Evolutionary conservation across 257 asterid genomes (phyloP).

Genomic region (Perilla frutescens): DNA sequence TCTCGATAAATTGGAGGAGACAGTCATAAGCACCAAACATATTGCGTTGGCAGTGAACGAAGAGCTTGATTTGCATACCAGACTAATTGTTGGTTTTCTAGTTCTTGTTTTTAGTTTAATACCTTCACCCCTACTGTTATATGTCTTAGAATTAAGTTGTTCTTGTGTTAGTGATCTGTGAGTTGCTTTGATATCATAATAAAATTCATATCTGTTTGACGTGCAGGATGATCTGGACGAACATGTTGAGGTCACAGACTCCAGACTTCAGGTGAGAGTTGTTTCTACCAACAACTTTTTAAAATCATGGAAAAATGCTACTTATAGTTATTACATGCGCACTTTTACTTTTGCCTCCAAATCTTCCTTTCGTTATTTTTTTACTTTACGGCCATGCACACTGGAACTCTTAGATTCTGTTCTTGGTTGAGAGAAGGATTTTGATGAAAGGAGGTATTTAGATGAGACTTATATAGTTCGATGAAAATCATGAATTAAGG

Average conservation of each 20-base stretch:
- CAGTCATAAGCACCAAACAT: conserved; percentile 85
- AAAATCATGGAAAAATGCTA: background rate
- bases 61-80: conserved; percentile 82
- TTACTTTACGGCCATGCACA: background rate
- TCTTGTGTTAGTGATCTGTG: background rate
- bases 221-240: conserved; percentile 79
- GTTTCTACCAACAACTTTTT: conserved; percentile 11
- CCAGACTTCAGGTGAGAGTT: conserved; percentile 68
- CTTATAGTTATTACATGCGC: background rate
- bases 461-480: background rate
- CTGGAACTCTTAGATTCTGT: background rate
- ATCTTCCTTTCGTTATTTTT: background rate
- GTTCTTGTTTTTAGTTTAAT: background rate
- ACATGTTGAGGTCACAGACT: conserved; percentile 82
- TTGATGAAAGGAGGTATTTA: background rate
- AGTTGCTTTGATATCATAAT: conserved; percentile 1
- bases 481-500: conserved; percentile 5
- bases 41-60: conserved; percentile 87
- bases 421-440: background rate
- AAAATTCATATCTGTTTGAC: conserved; percentile 24
- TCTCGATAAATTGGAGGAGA: conserved; percentile 84
- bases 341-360: background rate
- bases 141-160: conserved; percentile 1
- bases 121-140: background rate
- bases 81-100: conserved; percentile 69